A percentile compares a stretch with the other conserved stretches of the same genome.
Evolutionary conservation across 2,329 filamentous ascomycete species (phyloP).

Genomic region (Paecilomyces variotii): DNA sequence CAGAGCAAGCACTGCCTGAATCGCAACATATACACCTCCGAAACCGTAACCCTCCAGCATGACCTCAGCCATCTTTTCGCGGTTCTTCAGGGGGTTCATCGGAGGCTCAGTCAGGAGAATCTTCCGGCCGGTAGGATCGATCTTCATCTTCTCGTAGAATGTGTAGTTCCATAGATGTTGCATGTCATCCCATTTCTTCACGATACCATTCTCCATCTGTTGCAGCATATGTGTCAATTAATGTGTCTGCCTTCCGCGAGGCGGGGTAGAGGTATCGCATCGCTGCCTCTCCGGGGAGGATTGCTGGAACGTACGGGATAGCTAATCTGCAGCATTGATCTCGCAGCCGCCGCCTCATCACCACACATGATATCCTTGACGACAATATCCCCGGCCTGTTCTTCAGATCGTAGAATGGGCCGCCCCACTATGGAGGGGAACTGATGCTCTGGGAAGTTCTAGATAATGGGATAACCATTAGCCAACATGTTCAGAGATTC

Average conservation of each 20-base stretch:
- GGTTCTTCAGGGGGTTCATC: slow-evolving; percentile 94
- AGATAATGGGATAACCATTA: slow-evolving; percentile 7
- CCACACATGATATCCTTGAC: slow-evolving; percentile 99
- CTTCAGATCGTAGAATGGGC: slow-evolving; percentile 93
- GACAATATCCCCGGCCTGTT: slow-evolving; percentile 64
- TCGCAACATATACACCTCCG: slow-evolving; percentile 94
- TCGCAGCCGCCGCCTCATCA: slow-evolving; percentile 90
- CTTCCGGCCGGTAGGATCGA: slow-evolving; percentile 86
- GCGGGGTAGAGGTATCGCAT: slow-evolving; percentile 7
- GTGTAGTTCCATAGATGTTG: slow-evolving; percentile 99
- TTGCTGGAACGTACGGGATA: slow-evolving; percentile 60
- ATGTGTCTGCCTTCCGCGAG: slow-evolving; percentile 11
- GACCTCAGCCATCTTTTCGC: slow-evolving; percentile 96
- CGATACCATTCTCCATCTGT: slow-evolving; percentile 97
- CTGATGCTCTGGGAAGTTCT: slow-evolving; percentile 97
- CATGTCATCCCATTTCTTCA: slow-evolving; percentile 99
- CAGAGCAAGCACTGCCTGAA: slow-evolving; percentile 89
- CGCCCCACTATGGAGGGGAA: slow-evolving; percentile 97
- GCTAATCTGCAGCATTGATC: slow-evolving; percentile 96
- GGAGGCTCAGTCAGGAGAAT: slow-evolving; percentile 95
- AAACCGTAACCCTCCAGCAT: slow-evolving; percentile 99
- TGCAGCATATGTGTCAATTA: slow-evolving; percentile 7
- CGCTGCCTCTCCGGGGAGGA: slow-evolving; percentile 1
- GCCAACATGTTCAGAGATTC: background rate
- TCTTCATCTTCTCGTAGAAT: slow-evolving; percentile 92